These are phyloP conservation scores for Boletus reticuloceps DNA, from an alignment of 768 basidiomycete genomes.

Conservation along the genomic window DNA sequence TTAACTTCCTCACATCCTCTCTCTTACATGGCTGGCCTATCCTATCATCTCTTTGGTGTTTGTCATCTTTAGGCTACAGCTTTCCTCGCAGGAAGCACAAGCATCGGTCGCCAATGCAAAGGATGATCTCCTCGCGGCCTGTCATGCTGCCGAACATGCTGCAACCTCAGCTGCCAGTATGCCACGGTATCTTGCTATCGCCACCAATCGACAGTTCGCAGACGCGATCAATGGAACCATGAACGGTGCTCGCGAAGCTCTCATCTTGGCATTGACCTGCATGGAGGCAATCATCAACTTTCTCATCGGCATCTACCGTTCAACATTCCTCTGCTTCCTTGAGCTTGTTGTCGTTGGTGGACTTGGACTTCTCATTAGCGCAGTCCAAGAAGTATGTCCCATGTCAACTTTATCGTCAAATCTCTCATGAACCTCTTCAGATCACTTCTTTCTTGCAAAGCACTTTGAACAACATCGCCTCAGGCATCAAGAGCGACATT, in stretches of 20 bases:
- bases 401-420: background rate
- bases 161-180: constrained; percentile 81
- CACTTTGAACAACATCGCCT: constrained; percentile 59
- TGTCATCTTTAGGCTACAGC: constrained; percentile 77
- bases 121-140: constrained; percentile 74
- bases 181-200: constrained; percentile 82
- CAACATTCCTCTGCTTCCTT: constrained; percentile 90
- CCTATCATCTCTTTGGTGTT: constrained; percentile 88
- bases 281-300: constrained; percentile 92
- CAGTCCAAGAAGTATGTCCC: constrained; percentile 75
- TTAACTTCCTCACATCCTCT: constrained; percentile 75
- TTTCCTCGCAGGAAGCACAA: constrained; percentile 70
- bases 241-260: constrained; percentile 68
- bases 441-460: constrained; percentile 64
- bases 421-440: constrained; percentile 37
- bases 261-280: constrained; percentile 72
- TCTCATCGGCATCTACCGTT: constrained; percentile 88
- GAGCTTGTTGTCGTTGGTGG: constrained; percentile 85
- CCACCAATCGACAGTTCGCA: constrained; percentile 76
- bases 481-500: constrained; percentile 71
- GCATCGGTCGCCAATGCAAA: constrained; percentile 69
- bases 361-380: constrained; percentile 74
- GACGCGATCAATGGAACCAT: constrained; percentile 79
- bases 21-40: constrained; percentile 88
- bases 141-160: constrained; percentile 80